Percentiles rank a stretch among this genome's conserved stretches.
Evolutionary conservation across 73 alveolate genomes (phyloP).

Genomic region (Symbiodinium pilosum): DNA sequence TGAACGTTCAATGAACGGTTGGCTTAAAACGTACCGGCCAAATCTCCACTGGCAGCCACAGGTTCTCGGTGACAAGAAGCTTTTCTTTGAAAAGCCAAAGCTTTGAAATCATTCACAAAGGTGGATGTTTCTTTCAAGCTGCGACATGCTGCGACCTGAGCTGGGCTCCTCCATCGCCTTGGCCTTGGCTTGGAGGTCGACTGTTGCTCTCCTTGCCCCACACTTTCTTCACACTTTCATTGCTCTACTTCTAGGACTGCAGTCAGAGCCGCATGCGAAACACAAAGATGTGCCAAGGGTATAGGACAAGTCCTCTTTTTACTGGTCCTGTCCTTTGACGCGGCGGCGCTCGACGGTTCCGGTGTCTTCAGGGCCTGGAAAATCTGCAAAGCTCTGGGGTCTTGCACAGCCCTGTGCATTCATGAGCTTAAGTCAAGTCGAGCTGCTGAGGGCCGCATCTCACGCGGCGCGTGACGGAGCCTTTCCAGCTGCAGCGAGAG

Average conservation of each 20-base stretch:
- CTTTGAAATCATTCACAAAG: too few species aligned
- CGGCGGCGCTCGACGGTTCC: background rate
- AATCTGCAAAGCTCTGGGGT: background rate
- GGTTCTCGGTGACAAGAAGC: too few species aligned
- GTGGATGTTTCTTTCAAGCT: too few species aligned
- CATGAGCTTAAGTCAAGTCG: background rate
- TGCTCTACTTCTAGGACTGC: too few species aligned
- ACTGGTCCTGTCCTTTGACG: background rate
- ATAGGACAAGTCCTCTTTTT: background rate
- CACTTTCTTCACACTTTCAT: background rate
- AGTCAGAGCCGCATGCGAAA: too few species aligned
- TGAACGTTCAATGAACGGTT: too few species aligned
- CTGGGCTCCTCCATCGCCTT: too few species aligned
- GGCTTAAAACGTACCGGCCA: too few species aligned
- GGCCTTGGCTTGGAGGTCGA: too few species aligned
- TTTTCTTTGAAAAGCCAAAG: too few species aligned
- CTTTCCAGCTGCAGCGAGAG: background rate
- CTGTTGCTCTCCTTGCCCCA: background rate
- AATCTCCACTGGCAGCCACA: too few species aligned
- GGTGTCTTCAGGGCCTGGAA: background rate
- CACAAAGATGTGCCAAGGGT: background rate
- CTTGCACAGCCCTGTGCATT: background rate
- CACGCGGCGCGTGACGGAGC: background rate
- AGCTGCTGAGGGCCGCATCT: background rate
- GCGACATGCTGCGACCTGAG: too few species aligned